Evolutionary conservation across 1,284 basidiomycete genomes (phyloP), one percentile per base, ranked within the genome.

Genomic region (Trametes hirsuta): DNA sequence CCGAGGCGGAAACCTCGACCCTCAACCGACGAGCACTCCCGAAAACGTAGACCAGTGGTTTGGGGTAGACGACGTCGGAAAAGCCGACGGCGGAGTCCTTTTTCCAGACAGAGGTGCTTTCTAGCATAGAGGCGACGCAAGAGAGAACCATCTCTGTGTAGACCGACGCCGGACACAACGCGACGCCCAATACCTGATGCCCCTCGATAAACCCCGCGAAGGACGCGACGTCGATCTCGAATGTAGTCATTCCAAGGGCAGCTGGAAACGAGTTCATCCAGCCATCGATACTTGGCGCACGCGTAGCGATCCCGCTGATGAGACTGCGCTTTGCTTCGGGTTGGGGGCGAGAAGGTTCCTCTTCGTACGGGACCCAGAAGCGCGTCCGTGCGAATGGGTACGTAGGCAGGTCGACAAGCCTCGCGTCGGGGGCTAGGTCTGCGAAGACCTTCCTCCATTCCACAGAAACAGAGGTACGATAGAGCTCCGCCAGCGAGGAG

Each of bases 81-180:
- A 88, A 70, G 2, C 78, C 69, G 15, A 81, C 68, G 55, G 77
- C 72, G 21, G 69, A 68, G 11, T 76, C 76, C 4, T 71, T 68
- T 5, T 70, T 63, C 41, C 71, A 65, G 6, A 73, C 50, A 0
- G 65, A 69, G 37, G 75, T 68, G 42, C 78, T 71, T 22, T 69
- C 71, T 46, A 70, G 71, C 4, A 77, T 67, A 30, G 80, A 71
- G 30, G 73, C 65, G 18, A 83, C 73, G 0, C 79, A 81, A 9
- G 81, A 77, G 24, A 82, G 71, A 1, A 77, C 81, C 45, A 85
- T 78, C 64, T 90, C 87, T 18, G 84, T 68, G 64, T 89, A 89
- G 2, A 89, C 80, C 0, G 87, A 89, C 0, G 86, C 88, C 4
- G 89, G 88, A 64, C 87, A 91, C 0, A 91, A 76, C 0, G 84